These are phyloP conservation scores for Trametes hirsuta DNA, from an alignment of 1,284 basidiomycete species.

Conservation along the genomic window DNA sequence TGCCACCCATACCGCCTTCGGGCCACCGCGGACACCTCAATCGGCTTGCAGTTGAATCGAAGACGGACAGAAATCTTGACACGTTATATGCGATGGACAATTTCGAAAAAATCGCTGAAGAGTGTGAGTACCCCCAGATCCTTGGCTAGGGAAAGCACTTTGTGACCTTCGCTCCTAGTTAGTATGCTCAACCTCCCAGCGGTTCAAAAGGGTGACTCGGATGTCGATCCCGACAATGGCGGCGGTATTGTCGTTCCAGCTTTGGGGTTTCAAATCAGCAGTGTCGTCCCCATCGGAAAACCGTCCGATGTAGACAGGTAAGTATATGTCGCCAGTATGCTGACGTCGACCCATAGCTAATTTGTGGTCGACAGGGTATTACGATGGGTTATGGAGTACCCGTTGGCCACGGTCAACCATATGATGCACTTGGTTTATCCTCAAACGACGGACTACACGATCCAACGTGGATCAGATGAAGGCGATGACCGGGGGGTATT, in stretches of 20 bases:
- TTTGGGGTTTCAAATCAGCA: constrained; percentile 11
- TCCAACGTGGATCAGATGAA: constrained; percentile 41
- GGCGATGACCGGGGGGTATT: constrained; percentile 48
- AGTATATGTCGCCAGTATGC: not conserved
- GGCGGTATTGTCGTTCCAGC: constrained; percentile 51
- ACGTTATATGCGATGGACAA: constrained; percentile 43
- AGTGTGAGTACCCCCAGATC: constrained; percentile 38
- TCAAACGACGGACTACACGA: constrained; percentile 43
- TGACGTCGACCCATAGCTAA: not conserved
- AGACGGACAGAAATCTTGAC: constrained; percentile 51
- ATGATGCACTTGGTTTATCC: constrained; percentile 53
- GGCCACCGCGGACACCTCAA: constrained; percentile 51
- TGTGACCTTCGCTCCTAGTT: not conserved
- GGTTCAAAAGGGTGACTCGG: not conserved
- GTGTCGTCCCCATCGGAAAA: not conserved
- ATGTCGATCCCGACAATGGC: constrained; percentile 40
- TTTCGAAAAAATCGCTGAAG: constrained; percentile 36
- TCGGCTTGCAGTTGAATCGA: constrained; percentile 47
- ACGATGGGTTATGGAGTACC: constrained; percentile 52
- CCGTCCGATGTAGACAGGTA: constrained; percentile 11
- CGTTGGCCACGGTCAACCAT: constrained; percentile 57
- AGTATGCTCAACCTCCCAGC: not conserved
- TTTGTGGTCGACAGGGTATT: constrained; percentile 33
- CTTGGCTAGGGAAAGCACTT: not conserved
- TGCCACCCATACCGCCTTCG: constrained; percentile 41